These are phyloP conservation scores for Phytophthora boehmeriae DNA, from an alignment of 352 stramenopile species.

Conservation along the genomic window DNA sequence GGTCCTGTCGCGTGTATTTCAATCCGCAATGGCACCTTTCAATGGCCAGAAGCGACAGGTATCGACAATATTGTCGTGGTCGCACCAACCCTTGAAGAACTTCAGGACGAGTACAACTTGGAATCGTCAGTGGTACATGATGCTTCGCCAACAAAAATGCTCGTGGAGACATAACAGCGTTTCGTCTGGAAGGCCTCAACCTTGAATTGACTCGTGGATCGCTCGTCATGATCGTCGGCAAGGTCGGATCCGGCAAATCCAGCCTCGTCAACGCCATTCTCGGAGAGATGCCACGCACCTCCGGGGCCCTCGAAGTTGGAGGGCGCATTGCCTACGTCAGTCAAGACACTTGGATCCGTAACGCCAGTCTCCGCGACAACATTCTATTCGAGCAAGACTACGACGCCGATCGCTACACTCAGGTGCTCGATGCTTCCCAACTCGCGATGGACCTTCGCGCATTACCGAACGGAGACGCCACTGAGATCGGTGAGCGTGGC, in stretches of 20 bases:
- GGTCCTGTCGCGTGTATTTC: slow-evolving; percentile 6
- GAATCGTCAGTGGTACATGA: background rate
- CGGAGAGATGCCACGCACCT: slow-evolving; percentile 42
- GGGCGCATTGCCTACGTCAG: slow-evolving; percentile 68
- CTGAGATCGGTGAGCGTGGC: slow-evolving; percentile 58
- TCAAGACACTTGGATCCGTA: slow-evolving; percentile 92
- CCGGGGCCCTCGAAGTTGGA: slow-evolving; percentile 15
- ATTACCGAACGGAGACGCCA: slow-evolving; percentile 53
- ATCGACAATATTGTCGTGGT: slow-evolving; percentile 20
- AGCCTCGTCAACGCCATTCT: slow-evolving; percentile 48
- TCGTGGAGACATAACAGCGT: slow-evolving; percentile 12
- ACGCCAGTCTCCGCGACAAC: slow-evolving; percentile 89
- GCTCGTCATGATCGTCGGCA: slow-evolving; percentile 57
- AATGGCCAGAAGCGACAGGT: slow-evolving; percentile 10
- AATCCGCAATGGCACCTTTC: slow-evolving; percentile 16
- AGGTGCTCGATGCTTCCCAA: slow-evolving; percentile 32
- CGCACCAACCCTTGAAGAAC: slow-evolving; percentile 2
- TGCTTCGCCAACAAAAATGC: background rate
- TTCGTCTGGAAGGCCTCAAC: slow-evolving; percentile 39
- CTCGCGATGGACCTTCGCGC: slow-evolving; percentile 36
- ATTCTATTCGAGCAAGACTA: slow-evolving; percentile 76
- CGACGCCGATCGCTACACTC: slow-evolving; percentile 32
- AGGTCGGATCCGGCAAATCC: slow-evolving; percentile 50
- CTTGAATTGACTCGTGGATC: slow-evolving; percentile 65
- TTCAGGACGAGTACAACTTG: background rate